A percentile compares a stretch with the other conserved stretches of the same genome.
These are phyloP conservation scores for Pseudogymnoascus sp. DNA, from an alignment of 2,329 filamentous ascomycete species.

Conservation along the genomic window DNA sequence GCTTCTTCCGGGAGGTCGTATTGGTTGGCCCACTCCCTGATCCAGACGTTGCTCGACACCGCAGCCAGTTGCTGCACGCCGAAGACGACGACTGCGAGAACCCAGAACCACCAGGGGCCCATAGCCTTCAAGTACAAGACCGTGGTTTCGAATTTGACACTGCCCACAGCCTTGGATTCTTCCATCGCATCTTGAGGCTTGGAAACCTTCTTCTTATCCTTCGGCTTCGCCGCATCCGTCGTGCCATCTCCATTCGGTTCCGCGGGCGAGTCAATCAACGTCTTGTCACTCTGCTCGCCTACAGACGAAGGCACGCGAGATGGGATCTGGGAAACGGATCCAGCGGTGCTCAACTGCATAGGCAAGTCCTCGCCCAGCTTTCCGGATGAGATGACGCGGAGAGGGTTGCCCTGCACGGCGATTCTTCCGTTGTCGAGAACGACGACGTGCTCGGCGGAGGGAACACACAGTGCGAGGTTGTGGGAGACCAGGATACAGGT, in stretches of 20 bases:
- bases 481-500: slow-evolving; percentile 96
- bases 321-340: slow-evolving; percentile 61
- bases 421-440: slow-evolving; percentile 82
- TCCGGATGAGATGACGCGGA: slow-evolving; percentile 76
- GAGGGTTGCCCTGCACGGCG: slow-evolving; percentile 64
- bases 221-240: slow-evolving; percentile 18
- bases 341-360: slow-evolving; percentile 65
- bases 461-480: slow-evolving; percentile 82
- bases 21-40: slow-evolving; percentile 88
- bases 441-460: slow-evolving; percentile 71
- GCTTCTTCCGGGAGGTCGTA: slow-evolving; percentile 49
- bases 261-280: slow-evolving; percentile 35
- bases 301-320: slow-evolving; percentile 73
- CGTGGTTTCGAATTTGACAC: slow-evolving; percentile 83
- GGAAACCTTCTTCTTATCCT: slow-evolving; percentile 37
- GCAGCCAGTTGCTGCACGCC: slow-evolving; percentile 74
- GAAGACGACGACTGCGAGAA: slow-evolving; percentile 67
- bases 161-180: slow-evolving; percentile 75
- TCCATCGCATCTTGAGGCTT: slow-evolving; percentile 45
- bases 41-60: slow-evolving; percentile 89
- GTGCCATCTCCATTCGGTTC: slow-evolving; percentile 41
- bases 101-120: slow-evolving; percentile 97
- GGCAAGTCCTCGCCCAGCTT: slow-evolving; percentile 79
- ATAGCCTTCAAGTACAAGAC: slow-evolving; percentile 79
- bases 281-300: slow-evolving; percentile 52